phyloP scores from a whole-genome alignment of 2,329 filamentous ascomycete species.

The Mycocentrospora acerina region DNA sequence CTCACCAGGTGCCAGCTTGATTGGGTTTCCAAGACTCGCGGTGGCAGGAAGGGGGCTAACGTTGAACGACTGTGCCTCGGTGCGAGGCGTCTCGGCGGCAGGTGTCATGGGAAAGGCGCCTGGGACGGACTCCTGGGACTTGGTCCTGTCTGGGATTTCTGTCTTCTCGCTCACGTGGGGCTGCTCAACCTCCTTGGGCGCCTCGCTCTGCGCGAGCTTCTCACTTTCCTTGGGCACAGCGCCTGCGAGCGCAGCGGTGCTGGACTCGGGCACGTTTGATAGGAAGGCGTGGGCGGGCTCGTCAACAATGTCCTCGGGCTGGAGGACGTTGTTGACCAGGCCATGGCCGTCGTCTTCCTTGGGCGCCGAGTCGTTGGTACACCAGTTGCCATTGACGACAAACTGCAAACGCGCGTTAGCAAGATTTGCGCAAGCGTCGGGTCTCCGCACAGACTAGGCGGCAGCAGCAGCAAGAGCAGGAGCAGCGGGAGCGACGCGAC shows the following conservation, averaged over 20 bases:
- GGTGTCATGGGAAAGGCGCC: conserved; percentile 76
- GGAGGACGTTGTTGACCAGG: conserved; percentile 92
- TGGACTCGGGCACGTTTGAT: conserved; percentile 68
- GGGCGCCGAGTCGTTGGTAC: conserved; percentile 75
- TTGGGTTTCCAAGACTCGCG: conserved; percentile 69
- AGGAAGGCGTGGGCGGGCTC: conserved; percentile 60
- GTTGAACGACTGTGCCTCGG: conserved; percentile 49
- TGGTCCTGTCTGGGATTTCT: conserved; percentile 7
- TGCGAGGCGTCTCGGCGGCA: conserved; percentile 55
- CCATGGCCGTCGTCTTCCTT: conserved; percentile 80
- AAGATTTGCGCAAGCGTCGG: conserved; percentile 9
- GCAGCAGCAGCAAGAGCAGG: conserved; percentile 3
- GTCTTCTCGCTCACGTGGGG: conserved; percentile 54
- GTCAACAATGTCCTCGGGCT: conserved; percentile 66
- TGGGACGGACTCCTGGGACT: conserved; percentile 48
- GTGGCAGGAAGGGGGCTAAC: conserved; percentile 63
- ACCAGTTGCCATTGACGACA: conserved; percentile 91
- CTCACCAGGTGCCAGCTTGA: conserved; percentile 77
- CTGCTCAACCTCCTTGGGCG: conserved; percentile 16
- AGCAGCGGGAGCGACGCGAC: neutral
- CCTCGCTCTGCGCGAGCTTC: no score
- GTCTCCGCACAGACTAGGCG: conserved; percentile 6
- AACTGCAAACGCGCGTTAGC: conserved; percentile 61
- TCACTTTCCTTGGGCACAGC: conserved; percentile 61
- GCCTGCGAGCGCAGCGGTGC: conserved; percentile 70